A percentile compares a stretch with the other conserved stretches of the same genome.
phyloP scores from a whole-genome alignment of 352 stramenopile genomes.

The Phytophthora hybrid region DNA sequence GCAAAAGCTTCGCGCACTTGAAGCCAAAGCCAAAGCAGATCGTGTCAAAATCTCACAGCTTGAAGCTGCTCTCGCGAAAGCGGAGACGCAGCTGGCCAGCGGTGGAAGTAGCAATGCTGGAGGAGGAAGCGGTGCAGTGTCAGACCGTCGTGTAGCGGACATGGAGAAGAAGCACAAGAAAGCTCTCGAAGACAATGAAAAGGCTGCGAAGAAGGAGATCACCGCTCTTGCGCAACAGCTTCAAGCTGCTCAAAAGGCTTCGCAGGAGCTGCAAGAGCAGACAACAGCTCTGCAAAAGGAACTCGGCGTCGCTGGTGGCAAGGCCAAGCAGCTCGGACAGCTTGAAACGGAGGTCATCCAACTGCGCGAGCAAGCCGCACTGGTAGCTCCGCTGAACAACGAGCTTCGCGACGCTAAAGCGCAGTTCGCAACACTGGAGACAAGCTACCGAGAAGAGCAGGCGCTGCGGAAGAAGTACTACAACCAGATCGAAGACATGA shows the following conservation, averaged over 20 bases:
- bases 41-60: constrained; percentile 82
- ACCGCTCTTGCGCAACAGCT: constrained; percentile 58
- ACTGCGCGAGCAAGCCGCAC: constrained; percentile 59
- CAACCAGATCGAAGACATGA: constrained; percentile 97
- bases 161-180: constrained; percentile 86
- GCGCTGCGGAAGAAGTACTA: constrained; percentile 95
- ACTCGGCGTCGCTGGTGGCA: constrained; percentile 52
- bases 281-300: constrained; percentile 57
- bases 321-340: constrained; percentile 60
- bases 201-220: constrained; percentile 58
- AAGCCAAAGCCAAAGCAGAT: constrained; percentile 73
- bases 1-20: constrained; percentile 79
- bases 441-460: constrained; percentile 90
- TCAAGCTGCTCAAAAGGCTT: constrained; percentile 51
- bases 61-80: constrained; percentile 66
- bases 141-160: constrained; percentile 73
- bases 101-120: constrained; percentile 26
- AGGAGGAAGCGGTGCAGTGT: constrained; percentile 24
- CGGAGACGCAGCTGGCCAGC: constrained; percentile 45
- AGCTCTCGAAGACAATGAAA: constrained; percentile 75
- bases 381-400: constrained; percentile 55
- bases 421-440: constrained; percentile 64
- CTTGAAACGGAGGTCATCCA: constrained; percentile 68
- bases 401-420: constrained; percentile 50
- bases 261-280: constrained; percentile 58